phyloP scores from a whole-genome alignment of 768 basidiomycete genomes.

The Boletus vermiculosoides region DNA sequence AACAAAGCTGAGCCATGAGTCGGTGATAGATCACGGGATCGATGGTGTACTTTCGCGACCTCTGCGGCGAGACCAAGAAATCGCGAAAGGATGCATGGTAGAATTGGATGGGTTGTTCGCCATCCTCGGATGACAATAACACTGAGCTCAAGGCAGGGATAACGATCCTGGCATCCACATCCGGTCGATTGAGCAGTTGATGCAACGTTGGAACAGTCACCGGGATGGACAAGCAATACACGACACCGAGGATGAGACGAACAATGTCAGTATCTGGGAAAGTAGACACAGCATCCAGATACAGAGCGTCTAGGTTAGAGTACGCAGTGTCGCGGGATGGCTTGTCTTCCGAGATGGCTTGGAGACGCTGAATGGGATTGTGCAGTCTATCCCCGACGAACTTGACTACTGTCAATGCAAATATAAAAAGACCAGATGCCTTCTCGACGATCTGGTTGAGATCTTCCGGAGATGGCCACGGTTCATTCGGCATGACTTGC shows the following conservation, averaged over 20 bases:
- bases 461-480: too few relatives aligned
- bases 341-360: too few relatives aligned
- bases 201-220: slow-evolving; percentile 12
- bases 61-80: slow-evolving; percentile 13
- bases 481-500: too few relatives aligned
- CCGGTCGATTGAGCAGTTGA: slow-evolving; percentile 6
- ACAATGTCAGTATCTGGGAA: slow-evolving; percentile 16
- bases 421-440: too few relatives aligned
- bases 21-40: slow-evolving; percentile 14
- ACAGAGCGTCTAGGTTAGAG: slow-evolving; percentile 15
- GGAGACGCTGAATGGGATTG: too few relatives aligned
- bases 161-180: slow-evolving; percentile 18
- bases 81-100: slow-evolving; percentile 24
- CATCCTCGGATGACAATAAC: slow-evolving; percentile 10
- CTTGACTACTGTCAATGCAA: too few relatives aligned
- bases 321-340: neutral
- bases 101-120: slow-evolving; percentile 18
- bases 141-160: slow-evolving; percentile 22
- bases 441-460: too few relatives aligned
- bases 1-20: slow-evolving; percentile 17
- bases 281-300: slow-evolving; percentile 15
- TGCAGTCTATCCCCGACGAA: too few relatives aligned
- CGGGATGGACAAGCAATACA: slow-evolving; percentile 18
- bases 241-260: slow-evolving; percentile 19
- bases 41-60: slow-evolving; percentile 11